A percentile compares a stretch with the other conserved stretches of the same genome.
These are phyloP conservation scores for Fraxinus platypoda DNA, from an alignment of 305 asterid species.

Conservation along the genomic window DNA sequence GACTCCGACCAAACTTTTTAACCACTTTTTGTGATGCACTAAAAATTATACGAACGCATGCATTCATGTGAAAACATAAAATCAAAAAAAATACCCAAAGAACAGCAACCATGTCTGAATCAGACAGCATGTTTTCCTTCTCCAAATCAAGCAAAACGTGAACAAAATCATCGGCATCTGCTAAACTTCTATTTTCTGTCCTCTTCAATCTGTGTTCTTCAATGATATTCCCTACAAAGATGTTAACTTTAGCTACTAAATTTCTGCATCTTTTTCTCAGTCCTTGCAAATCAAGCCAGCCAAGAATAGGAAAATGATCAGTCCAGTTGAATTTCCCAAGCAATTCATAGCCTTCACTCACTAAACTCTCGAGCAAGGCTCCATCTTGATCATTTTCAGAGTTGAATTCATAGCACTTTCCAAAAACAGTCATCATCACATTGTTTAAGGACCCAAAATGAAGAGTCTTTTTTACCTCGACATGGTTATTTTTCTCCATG, in stretches of 20 bases:
- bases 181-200: not conserved
- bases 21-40: not conserved
- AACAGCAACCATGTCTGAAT: slow-evolving; percentile 77
- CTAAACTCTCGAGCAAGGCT: slow-evolving; percentile 42
- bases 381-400: slow-evolving; percentile 28
- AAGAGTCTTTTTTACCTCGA: slow-evolving; percentile 43
- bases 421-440: slow-evolving; percentile 78
- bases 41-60: slow-evolving; percentile 24
- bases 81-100: slow-evolving; percentile 55
- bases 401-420: slow-evolving; percentile 45
- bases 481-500: slow-evolving; percentile 35
- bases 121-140: slow-evolving; percentile 50
- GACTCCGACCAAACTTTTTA: not conserved
- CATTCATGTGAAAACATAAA: slow-evolving; percentile 1
- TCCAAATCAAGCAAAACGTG: slow-evolving; percentile 74
- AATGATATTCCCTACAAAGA: slow-evolving; percentile 57
- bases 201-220: slow-evolving; percentile 52
- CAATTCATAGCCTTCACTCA: slow-evolving; percentile 66
- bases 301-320: slow-evolving; percentile 67
- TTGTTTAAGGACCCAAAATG: slow-evolving; percentile 62
- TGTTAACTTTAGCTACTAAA: slow-evolving; percentile 44
- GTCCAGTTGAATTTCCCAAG: slow-evolving; percentile 71
- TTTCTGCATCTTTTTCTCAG: slow-evolving; percentile 54
- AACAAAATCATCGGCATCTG: slow-evolving; percentile 46
- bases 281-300: slow-evolving; percentile 75